These are phyloP conservation scores for Wickerhamiella nectarea DNA, from an alignment of 805 yeast species.

Conservation along the genomic window DNA sequence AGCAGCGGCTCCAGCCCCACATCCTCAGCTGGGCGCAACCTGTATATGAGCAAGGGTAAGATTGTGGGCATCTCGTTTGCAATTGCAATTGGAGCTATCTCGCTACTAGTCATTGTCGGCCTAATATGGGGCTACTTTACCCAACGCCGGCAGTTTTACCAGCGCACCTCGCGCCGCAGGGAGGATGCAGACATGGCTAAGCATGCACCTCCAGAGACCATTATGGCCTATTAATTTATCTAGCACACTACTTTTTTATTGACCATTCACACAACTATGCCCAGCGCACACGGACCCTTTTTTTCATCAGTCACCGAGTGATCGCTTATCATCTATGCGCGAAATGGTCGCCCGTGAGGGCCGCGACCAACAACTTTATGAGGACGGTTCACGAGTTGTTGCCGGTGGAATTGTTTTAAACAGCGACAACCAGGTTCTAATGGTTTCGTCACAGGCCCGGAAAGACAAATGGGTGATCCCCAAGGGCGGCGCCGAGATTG, in stretches of 20 bases:
- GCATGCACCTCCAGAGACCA: slow-evolving; percentile 46
- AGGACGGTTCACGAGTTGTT: slow-evolving; percentile 66
- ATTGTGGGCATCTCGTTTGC: slow-evolving; percentile 60
- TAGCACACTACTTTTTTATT: background rate
- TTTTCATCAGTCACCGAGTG: too few relatives aligned
- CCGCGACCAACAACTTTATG: slow-evolving; percentile 31
- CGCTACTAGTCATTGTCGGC: slow-evolving; percentile 31
- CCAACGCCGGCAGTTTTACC: slow-evolving; percentile 30
- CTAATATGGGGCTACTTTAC: slow-evolving; percentile 30
- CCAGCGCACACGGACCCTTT: too few relatives aligned
- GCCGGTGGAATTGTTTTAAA: slow-evolving; percentile 83
- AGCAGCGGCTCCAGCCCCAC: background rate
- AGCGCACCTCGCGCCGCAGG: slow-evolving; percentile 39
- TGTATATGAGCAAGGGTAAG: slow-evolving; percentile 38
- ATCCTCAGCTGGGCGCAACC: slow-evolving; percentile 8
- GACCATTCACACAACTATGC: too few relatives aligned
- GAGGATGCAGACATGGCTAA: slow-evolving; percentile 48
- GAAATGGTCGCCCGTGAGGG: slow-evolving; percentile 28
- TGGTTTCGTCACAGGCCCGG: slow-evolving; percentile 64
- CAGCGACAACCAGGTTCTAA: slow-evolving; percentile 42
- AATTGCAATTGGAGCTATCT: slow-evolving; percentile 41
- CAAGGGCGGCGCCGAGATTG: slow-evolving; percentile 87
- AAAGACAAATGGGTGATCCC: slow-evolving; percentile 76
- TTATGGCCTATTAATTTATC: slow-evolving; percentile 17
- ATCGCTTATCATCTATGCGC: too few relatives aligned